Percentiles rank a stretch among this genome's conserved stretches.
phyloP scores from a whole-genome alignment of 305 asterid species.

The Fraxinus baroniana region DNA sequence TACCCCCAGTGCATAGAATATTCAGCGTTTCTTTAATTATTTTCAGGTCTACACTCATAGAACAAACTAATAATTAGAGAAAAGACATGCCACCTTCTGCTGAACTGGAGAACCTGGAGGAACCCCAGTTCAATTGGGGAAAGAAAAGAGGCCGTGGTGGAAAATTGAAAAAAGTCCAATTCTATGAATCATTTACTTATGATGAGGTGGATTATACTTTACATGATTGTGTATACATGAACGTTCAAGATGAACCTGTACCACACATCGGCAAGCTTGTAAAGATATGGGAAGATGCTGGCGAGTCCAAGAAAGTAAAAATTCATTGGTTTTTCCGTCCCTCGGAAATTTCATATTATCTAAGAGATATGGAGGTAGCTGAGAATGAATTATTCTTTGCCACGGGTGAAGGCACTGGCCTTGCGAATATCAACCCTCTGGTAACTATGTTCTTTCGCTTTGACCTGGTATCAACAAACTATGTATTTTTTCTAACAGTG shows the following conservation, averaged over 20 bases:
- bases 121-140: conserved; percentile 63
- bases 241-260: conserved; percentile 34
- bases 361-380: conserved; percentile 32
- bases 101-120: conserved; percentile 30
- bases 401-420: conserved; percentile 66
- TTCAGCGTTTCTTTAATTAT: neutral
- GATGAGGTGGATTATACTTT: conserved; percentile 60
- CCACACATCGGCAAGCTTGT: conserved; percentile 71
- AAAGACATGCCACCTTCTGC: conserved; percentile 33
- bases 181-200: conserved; percentile 63
- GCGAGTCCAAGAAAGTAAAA: conserved; percentile 49
- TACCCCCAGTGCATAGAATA: neutral
- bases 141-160: conserved; percentile 51
- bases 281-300: conserved; percentile 60
- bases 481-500: neutral
- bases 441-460: conserved; percentile 35
- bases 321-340: conserved; percentile 85
- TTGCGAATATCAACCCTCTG: conserved; percentile 54
- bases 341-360: conserved; percentile 48
- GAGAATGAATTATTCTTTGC: conserved; percentile 77
- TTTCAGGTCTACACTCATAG: conserved; percentile 17
- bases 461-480: neutral
- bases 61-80: neutral
- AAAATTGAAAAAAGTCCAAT: conserved; percentile 42
- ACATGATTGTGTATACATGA: conserved; percentile 63